Conservation (phyloP, 2,329 filamentous ascomycete species). For the Aspergillus udagawae region DNA sequence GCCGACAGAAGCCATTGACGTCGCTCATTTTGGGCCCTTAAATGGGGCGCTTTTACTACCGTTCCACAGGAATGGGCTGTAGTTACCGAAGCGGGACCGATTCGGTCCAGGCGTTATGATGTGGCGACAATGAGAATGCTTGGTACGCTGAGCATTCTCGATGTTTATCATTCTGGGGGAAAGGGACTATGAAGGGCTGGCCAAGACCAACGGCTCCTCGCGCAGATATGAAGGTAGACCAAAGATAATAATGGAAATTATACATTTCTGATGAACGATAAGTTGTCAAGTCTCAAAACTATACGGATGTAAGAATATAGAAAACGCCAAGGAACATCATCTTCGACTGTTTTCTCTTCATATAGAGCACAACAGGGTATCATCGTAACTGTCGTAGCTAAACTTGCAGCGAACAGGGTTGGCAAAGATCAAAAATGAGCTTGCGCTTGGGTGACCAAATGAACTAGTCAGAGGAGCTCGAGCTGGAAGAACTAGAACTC, state of each 20-base stretch:
- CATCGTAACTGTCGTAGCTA: background rate
- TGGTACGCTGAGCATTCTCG: background rate
- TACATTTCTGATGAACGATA: background rate
- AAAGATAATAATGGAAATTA: background rate
- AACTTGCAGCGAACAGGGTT: background rate
- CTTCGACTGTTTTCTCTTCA: background rate
- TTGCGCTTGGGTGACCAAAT: background rate
- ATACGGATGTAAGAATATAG: background rate
- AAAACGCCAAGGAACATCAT: background rate
- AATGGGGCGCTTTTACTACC: background rate
- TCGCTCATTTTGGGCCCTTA: background rate
- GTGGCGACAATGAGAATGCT: background rate
- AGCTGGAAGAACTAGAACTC: constrained; percentile 13
- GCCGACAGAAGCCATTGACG: background rate
- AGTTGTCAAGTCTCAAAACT: background rate
- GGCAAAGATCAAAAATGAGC: background rate
- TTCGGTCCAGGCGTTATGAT: background rate
- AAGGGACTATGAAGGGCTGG: background rate
- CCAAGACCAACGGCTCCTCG: background rate
- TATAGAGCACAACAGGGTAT: background rate
- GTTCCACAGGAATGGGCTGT: background rate
- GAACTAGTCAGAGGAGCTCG: background rate
- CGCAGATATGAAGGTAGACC: background rate
- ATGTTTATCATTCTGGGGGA: background rate
- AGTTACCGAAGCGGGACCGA: background rate